Evolutionary conservation across 2,329 filamentous ascomycete genomes (phyloP).

Genomic region (Paecilomyces formosus): DNA sequence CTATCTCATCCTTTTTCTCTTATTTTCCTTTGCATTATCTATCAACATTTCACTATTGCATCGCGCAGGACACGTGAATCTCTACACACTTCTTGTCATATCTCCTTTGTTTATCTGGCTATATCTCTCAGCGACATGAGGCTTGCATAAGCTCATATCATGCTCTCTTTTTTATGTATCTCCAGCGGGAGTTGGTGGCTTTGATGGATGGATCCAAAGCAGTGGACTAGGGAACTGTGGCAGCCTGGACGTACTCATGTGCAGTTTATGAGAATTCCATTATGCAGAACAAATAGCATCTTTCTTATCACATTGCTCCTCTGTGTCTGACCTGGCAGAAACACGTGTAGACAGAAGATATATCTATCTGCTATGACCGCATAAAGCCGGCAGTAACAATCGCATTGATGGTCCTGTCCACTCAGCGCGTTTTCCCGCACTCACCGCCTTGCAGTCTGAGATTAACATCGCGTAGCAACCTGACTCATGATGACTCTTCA

Average conservation of each 20-base stretch:
- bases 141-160: slow-evolving; percentile 1
- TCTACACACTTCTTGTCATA: slow-evolving; percentile 2
- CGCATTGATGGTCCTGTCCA: background rate
- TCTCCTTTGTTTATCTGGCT: background rate
- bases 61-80: slow-evolving; percentile 6
- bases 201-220: slow-evolving; percentile 11
- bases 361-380: background rate
- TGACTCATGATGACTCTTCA: background rate
- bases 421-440: background rate
- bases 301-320: background rate
- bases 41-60: slow-evolving; percentile 1
- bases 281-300: background rate
- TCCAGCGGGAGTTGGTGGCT: slow-evolving; percentile 28
- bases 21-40: slow-evolving; percentile 3
- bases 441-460: background rate
- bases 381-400: background rate
- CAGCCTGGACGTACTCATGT: background rate
- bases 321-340: no score
- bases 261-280: background rate
- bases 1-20: slow-evolving; percentile 2
- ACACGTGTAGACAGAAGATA: background rate
- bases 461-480: background rate
- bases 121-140: slow-evolving; percentile 7
- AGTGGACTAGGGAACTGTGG: slow-evolving; percentile 6
- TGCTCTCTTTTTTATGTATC: slow-evolving; percentile 14